These are phyloP conservation scores for Lasiodiplodia gonubiensis DNA, from an alignment of 2,329 filamentous ascomycete genomes.

Conservation along the genomic window DNA sequence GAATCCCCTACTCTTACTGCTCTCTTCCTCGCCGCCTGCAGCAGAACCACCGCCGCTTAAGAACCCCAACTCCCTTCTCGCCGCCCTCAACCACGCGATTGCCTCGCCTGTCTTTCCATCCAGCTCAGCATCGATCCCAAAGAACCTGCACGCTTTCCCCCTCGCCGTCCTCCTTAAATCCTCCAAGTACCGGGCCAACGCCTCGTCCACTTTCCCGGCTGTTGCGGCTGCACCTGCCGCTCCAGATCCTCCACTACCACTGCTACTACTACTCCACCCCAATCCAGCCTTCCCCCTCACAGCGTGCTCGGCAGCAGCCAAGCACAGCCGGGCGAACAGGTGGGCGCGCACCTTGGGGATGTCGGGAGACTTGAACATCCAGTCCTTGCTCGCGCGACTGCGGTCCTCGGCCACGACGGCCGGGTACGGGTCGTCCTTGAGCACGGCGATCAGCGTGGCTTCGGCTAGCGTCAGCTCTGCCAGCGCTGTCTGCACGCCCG, in stretches of 20 bases:
- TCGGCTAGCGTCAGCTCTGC: conserved; percentile 77
- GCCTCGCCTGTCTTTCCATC: conserved; percentile 80
- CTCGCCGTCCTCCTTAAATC: conserved; percentile 76
- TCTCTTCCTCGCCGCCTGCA: conserved; percentile 42
- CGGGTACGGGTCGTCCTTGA: conserved; percentile 95
- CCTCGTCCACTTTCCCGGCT: conserved; percentile 64
- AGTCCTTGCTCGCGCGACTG: conserved; percentile 84
- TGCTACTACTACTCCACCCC: conserved; percentile 23
- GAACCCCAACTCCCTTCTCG: conserved; percentile 74
- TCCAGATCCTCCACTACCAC: too few species aligned
- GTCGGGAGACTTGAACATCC: conserved; percentile 92
- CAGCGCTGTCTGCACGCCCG: conserved; percentile 51
- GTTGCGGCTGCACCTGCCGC: too few species aligned
- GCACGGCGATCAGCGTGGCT: conserved; percentile 84
- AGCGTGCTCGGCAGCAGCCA: conserved; percentile 88
- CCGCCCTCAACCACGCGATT: conserved; percentile 85
- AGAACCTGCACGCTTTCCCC: conserved; percentile 86
- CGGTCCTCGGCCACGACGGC: conserved; percentile 79
- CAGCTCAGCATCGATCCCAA: conserved; percentile 87
- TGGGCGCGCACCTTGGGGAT: conserved; percentile 89
- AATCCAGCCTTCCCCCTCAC: conserved; percentile 68
- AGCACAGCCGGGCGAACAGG: conserved; percentile 83
- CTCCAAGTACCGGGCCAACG: conserved; percentile 73
- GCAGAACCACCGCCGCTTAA: conserved; percentile 47
- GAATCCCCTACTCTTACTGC: conserved; percentile 60